phyloP scores from a whole-genome alignment of 139 green algal genomes.

The Medakamo hakoo region DNA sequence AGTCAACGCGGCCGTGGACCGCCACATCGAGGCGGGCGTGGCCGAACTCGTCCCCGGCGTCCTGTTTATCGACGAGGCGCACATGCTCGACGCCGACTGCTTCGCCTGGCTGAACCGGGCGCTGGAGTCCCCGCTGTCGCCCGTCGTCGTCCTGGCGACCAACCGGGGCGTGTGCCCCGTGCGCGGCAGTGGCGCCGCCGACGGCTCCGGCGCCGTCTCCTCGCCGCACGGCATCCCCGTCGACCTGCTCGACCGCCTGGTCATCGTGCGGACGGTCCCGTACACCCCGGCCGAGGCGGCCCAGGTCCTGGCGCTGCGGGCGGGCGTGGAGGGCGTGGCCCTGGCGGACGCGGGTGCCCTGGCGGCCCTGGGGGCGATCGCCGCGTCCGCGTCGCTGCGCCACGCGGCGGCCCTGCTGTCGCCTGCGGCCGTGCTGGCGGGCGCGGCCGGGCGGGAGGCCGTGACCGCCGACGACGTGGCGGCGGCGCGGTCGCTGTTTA shows the following conservation, averaged over 20 bases:
- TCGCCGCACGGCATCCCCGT: constrained; percentile 90
- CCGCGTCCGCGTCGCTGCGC: constrained; percentile 65
- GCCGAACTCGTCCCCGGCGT: constrained; percentile 95
- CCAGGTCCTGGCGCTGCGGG: constrained; percentile 79
- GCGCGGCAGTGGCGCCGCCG: constrained; percentile 68
- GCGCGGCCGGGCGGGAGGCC: constrained; percentile 34
- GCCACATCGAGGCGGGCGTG: constrained; percentile 60
- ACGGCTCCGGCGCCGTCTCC: constrained; percentile 68
- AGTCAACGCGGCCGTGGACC: constrained; percentile 83
- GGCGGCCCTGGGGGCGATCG: constrained; percentile 72
- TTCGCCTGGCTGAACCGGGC: constrained; percentile 96
- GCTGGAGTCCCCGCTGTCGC: constrained; percentile 77
- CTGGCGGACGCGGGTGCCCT: constrained; percentile 82
- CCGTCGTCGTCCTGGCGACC: constrained; percentile 97
- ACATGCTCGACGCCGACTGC: constrained; percentile 98
- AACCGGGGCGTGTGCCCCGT: constrained; percentile 90
- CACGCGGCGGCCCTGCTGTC: constrained; percentile 74
- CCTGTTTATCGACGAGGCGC: constrained; percentile 96
- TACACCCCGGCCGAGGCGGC: constrained; percentile 81
- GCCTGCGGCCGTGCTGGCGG: constrained; percentile 50
- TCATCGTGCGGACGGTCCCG: constrained; percentile 95
- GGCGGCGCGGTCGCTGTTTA: constrained; percentile 68
- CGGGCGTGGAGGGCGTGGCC: constrained; percentile 75
- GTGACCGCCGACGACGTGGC: constrained; percentile 54
- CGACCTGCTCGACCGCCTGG: constrained; percentile 90